Conservation (phyloP, 768 basidiomycete genomes). For the Pleurotus platypus region DNA sequence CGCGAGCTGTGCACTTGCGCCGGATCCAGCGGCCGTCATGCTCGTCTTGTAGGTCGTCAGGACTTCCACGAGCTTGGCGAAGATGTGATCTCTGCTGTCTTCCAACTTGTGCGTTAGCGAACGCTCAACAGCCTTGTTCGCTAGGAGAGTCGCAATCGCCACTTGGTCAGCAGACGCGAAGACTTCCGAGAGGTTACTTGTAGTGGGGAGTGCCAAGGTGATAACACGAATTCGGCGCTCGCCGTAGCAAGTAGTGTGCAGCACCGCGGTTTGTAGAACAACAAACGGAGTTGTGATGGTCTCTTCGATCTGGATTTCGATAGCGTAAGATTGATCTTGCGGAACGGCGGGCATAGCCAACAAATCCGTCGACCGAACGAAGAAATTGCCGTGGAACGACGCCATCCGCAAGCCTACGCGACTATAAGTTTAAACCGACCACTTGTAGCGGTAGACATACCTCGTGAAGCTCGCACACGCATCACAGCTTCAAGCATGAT, state of each 20-base stretch:
- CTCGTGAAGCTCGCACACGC: constrained; percentile 95
- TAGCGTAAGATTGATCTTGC: constrained; percentile 91
- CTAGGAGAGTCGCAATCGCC: constrained; percentile 77
- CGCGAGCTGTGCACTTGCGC: constrained; percentile 91
- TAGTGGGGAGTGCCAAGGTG: constrained; percentile 84
- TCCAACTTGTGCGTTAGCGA: constrained; percentile 83
- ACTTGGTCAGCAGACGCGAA: constrained; percentile 90
- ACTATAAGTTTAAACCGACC: not conserved
- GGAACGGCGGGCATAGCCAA: constrained; percentile 97
- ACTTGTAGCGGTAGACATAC: constrained; percentile 30
- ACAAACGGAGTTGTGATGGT: constrained; percentile 87
- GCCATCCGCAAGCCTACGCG: constrained; percentile 83
- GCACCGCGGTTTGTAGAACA: constrained; percentile 90
- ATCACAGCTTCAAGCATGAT: constrained; percentile 97
- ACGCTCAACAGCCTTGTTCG: constrained; percentile 92
- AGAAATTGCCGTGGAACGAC: constrained; percentile 98
- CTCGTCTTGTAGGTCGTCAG: constrained; percentile 89
- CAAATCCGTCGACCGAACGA: constrained; percentile 94
- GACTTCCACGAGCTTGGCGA: constrained; percentile 82
- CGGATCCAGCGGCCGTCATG: constrained; percentile 91
- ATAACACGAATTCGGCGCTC: constrained; percentile 91
- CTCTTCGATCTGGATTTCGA: constrained; percentile 95
- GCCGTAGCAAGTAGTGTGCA: constrained; percentile 92
- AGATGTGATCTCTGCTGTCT: constrained; percentile 82
- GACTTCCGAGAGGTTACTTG: constrained; percentile 82